A percentile compares a stretch with the other conserved stretches of the same genome.
These are phyloP conservation scores for Acer saccharum DNA, from an alignment of 345 rosid genomes.

Conservation along the genomic window DNA sequence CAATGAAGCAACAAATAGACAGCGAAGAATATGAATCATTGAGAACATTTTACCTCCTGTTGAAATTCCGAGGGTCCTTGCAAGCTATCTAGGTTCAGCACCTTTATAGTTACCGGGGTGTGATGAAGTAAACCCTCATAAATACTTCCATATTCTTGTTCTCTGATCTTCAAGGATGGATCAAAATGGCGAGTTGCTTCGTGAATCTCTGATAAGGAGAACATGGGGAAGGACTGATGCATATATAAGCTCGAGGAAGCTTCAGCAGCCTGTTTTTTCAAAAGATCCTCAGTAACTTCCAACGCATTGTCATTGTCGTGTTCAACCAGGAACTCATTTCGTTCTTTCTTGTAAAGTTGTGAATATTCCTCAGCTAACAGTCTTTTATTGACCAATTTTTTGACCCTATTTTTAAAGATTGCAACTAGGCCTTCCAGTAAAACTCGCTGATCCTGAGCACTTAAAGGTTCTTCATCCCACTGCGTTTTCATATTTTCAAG, in stretches of 20 bases:
- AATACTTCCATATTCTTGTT: conserved; percentile 32
- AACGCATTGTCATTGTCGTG: conserved; percentile 34
- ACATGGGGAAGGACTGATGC: conserved; percentile 17
- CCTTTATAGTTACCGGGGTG: conserved; percentile 41
- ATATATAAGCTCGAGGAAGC: neutral
- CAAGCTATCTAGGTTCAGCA: conserved; percentile 27
- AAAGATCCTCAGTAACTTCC: conserved; percentile 36
- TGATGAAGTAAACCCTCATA: conserved; percentile 39
- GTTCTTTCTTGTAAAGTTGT: conserved; percentile 26
- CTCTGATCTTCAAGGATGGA: conserved; percentile 33
- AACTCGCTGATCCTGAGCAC: conserved; percentile 16
- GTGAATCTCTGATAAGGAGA: conserved; percentile 35
- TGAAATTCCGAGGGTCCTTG: conserved; percentile 28
- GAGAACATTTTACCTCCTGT: conserved; percentile 31
- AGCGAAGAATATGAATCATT: neutral
- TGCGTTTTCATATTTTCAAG: conserved; percentile 21
- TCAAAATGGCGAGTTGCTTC: conserved; percentile 37
- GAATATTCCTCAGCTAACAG: conserved; percentile 21
- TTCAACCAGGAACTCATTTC: conserved; percentile 34
- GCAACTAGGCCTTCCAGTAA: conserved; percentile 12
- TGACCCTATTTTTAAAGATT: neutral
- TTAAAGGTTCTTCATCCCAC: conserved; percentile 45
- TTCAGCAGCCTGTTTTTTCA: conserved; percentile 21
- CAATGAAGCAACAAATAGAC: neutral
- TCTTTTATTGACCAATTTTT: conserved; percentile 17